A percentile compares a stretch with the other conserved stretches of the same genome.
These are phyloP conservation scores for Globisporangium echinulatum DNA, from an alignment of 352 stramenopile genomes.

Conservation along the genomic window DNA sequence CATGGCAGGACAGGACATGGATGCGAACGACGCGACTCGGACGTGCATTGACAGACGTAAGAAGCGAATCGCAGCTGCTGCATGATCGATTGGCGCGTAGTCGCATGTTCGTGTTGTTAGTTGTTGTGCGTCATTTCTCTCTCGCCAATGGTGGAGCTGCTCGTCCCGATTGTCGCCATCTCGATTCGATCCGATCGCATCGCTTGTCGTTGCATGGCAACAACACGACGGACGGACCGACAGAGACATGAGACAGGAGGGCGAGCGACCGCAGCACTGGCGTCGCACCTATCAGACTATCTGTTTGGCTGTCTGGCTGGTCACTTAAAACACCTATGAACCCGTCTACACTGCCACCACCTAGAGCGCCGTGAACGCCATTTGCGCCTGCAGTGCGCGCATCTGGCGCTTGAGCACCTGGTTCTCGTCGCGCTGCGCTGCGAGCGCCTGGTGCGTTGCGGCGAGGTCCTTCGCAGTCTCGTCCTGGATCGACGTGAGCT, in stretches of 20 bases:
- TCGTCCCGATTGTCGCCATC: too few relatives aligned
- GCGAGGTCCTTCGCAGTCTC: constrained; percentile 46
- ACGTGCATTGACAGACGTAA: too few relatives aligned
- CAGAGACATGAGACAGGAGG: not conserved
- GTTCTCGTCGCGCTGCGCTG: constrained; percentile 44
- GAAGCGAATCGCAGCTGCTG: too few relatives aligned
- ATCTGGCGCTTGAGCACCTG: constrained; percentile 52
- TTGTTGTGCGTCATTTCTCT: too few relatives aligned
- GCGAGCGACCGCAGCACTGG: not conserved
- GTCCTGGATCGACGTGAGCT: constrained; percentile 59
- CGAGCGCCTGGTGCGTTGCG: constrained; percentile 42
- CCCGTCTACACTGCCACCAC: not conserved
- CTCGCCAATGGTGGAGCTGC: too few relatives aligned
- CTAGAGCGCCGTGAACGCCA: constrained; percentile 47
- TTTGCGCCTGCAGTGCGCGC: constrained; percentile 52
- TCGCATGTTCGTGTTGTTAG: too few relatives aligned
- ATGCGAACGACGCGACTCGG: too few relatives aligned
- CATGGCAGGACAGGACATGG: too few relatives aligned
- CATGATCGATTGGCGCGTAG: too few relatives aligned
- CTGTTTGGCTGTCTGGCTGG: not conserved
- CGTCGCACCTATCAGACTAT: not conserved
- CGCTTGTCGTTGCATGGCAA: too few relatives aligned
- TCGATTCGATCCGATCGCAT: too few relatives aligned
- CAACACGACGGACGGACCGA: not conserved
- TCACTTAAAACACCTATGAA: not conserved